These are phyloP conservation scores for Obelidium mucronatum DNA, from an alignment of 192 early-diverging fungal species.

Conservation along the genomic window DNA sequence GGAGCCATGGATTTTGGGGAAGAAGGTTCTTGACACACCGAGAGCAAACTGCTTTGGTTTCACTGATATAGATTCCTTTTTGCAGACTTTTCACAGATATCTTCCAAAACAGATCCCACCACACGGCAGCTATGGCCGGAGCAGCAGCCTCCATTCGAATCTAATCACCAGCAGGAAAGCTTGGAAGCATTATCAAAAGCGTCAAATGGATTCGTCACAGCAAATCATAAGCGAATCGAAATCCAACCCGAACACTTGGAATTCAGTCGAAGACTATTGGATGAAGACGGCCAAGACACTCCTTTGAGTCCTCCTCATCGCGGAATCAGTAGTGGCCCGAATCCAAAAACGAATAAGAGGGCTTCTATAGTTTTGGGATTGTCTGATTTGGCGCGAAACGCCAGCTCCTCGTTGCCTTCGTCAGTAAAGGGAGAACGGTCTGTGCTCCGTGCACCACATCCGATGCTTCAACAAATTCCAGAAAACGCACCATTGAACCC, in stretches of 20 bases:
- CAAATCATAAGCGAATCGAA: not conserved
- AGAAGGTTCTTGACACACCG: not conserved
- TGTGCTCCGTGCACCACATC: not conserved
- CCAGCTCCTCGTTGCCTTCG: too few species aligned
- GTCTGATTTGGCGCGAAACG: not conserved
- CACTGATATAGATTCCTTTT: not conserved
- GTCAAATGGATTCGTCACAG: not conserved
- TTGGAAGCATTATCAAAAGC: too few species aligned
- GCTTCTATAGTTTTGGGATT: not conserved
- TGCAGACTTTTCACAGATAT: not conserved
- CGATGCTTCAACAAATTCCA: not conserved
- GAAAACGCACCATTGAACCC: too few species aligned
- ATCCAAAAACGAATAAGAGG: not conserved
- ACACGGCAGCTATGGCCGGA: not conserved
- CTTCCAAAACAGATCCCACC: not conserved
- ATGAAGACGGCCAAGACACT: not conserved
- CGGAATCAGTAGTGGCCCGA: not conserved
- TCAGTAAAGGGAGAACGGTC: not conserved
- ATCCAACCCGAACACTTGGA: not conserved
- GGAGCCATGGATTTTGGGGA: conserved; percentile 13
- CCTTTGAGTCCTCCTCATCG: not conserved
- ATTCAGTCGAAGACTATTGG: not conserved
- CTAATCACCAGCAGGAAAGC: not conserved
- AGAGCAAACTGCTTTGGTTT: not conserved
- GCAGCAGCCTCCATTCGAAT: not conserved